These are phyloP conservation scores for Solanum corneliomulleri DNA, from an alignment of 257 asterid species.

Conservation along the genomic window DNA sequence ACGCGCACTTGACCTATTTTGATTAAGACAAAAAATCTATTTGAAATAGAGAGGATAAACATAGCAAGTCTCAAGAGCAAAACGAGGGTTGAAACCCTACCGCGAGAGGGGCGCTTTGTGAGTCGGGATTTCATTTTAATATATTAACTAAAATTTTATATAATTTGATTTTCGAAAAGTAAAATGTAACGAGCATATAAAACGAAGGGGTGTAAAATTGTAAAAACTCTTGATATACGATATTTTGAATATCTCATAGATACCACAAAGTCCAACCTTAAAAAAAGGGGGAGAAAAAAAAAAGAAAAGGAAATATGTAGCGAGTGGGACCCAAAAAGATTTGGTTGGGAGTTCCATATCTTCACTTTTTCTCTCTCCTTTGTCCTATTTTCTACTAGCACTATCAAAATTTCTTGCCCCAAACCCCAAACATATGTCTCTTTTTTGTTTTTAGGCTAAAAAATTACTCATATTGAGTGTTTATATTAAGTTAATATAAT, in stretches of 20 bases:
- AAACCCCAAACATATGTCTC: neutral
- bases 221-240: neutral
- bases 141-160: neutral
- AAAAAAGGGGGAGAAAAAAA: neutral
- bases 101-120: no score
- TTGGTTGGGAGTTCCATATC: slow-evolving; percentile 23
- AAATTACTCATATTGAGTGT: no score
- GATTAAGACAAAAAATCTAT: no score
- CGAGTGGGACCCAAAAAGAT: slow-evolving; percentile 24
- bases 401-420: neutral
- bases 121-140: no score
- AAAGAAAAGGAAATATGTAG: no score
- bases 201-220: neutral
- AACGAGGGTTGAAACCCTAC: no score
- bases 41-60: no score
- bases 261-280: neutral
- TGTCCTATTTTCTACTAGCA: neutral
- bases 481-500: no score
- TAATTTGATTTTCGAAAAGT: neutral
- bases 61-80: no score
- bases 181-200: neutral
- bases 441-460: neutral
- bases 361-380: slow-evolving; percentile 15
- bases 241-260: neutral
- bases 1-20: no score